Evolutionary conservation across 108 stramenopile species (phyloP).

Genomic region (Aurantiochytrium sp.): DNA sequence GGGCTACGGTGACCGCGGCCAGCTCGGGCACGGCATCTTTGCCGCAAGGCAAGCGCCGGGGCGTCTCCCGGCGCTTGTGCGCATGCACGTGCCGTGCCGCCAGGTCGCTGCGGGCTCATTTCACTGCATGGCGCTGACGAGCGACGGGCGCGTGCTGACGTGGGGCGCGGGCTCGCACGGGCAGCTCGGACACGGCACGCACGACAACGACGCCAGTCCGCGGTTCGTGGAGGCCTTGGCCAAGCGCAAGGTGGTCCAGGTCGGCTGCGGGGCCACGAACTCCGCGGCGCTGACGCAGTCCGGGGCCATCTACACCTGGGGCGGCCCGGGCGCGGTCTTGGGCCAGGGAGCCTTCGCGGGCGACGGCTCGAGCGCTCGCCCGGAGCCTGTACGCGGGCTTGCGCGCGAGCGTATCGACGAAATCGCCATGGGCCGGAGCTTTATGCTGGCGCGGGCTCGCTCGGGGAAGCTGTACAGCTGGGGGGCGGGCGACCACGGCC

Average conservation of each 20-base stretch:
- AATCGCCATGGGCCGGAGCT: neutral
- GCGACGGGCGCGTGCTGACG: neutral
- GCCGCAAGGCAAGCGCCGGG: neutral
- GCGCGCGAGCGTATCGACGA: neutral
- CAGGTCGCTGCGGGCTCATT: neutral
- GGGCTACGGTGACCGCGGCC: conserved; percentile 40
- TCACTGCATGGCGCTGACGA: conserved; percentile 19
- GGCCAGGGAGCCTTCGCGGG: neutral
- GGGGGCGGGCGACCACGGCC: neutral
- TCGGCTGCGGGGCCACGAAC: neutral
- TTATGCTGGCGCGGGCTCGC: neutral
- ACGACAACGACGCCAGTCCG: neutral
- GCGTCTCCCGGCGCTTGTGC: neutral
- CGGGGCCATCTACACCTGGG: neutral
- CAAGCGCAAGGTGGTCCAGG: neutral
- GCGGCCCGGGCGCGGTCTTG: neutral
- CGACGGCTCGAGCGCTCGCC: neutral
- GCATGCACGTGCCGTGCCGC: neutral
- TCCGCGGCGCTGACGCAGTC: neutral
- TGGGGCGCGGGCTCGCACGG: conserved; percentile 22
- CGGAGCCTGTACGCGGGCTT: neutral
- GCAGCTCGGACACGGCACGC: conserved; percentile 10
- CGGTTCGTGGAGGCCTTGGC: neutral
- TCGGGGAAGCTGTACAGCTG: neutral
- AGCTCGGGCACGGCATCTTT: conserved; percentile 50